phyloP scores from a whole-genome alignment of 306 rosid genomes.

The Ammopiptanthus mongolicus region DNA sequence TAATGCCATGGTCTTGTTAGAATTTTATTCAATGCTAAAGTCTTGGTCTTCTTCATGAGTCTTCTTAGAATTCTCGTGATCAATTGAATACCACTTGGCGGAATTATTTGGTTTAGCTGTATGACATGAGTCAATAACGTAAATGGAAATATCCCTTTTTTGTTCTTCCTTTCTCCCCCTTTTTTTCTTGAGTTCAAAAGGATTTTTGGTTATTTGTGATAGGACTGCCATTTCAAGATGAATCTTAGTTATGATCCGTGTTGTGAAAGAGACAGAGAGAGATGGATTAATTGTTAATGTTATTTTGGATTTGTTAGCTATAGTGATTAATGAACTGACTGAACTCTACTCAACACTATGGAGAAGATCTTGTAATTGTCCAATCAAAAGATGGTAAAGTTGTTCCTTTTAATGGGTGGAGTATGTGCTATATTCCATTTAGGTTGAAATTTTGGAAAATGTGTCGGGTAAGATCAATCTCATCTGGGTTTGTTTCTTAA shows the following conservation, averaged over 20 bases:
- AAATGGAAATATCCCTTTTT: background rate
- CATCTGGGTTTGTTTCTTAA: slow-evolving; percentile 20
- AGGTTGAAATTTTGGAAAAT: slow-evolving; percentile 9
- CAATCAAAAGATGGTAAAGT: slow-evolving; percentile 20
- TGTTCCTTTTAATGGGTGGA: background rate
- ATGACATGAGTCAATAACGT: background rate
- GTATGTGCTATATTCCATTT: background rate
- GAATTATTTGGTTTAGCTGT: background rate
- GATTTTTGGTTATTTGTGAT: background rate
- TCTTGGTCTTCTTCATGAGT: no score
- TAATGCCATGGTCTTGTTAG: background rate
- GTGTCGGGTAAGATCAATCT: slow-evolving; percentile 22
- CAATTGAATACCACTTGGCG: background rate
- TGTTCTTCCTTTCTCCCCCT: background rate
- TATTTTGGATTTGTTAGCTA: slow-evolving; percentile 11
- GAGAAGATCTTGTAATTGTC: background rate
- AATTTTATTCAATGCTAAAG: background rate
- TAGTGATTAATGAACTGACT: background rate
- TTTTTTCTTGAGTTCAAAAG: background rate
- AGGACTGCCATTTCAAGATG: background rate
- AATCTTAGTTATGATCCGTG: background rate
- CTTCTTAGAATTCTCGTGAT: background rate
- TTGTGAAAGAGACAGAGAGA: background rate
- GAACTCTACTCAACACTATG: background rate
- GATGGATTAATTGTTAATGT: slow-evolving; percentile 5